These are phyloP conservation scores for Diaporthe sp. DNA, from an alignment of 2,329 filamentous ascomycete species.

Conservation along the genomic window DNA sequence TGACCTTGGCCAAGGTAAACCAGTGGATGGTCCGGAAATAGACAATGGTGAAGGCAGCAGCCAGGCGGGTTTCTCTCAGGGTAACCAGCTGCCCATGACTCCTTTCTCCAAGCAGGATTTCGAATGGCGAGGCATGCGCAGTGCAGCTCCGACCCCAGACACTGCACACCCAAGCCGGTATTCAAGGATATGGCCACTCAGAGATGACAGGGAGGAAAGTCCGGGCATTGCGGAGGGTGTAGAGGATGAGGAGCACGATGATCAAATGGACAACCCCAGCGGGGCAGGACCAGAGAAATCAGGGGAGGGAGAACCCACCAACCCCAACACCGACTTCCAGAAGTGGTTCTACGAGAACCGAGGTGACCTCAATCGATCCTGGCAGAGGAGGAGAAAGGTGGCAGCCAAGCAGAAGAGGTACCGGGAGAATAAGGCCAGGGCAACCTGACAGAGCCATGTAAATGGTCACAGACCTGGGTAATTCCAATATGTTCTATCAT, in stretches of 20 bases:
- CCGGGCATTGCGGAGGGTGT: slow-evolving; percentile 58
- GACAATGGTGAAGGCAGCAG: slow-evolving; percentile 43
- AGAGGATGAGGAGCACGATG: slow-evolving; percentile 50
- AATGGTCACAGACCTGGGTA: background rate
- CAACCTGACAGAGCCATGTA: slow-evolving; percentile 57
- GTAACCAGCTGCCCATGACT: slow-evolving; percentile 74
- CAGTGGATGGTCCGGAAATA: slow-evolving; percentile 52
- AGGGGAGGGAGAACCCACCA: slow-evolving; percentile 44
- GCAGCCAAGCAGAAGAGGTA: slow-evolving; percentile 76
- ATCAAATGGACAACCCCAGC: slow-evolving; percentile 45
- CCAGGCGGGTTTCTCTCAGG: slow-evolving; percentile 35
- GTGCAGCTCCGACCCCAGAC: slow-evolving; percentile 94
- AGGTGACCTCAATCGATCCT: slow-evolving; percentile 73
- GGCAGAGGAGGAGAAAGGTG: slow-evolving; percentile 74
- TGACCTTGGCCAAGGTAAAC: slow-evolving; percentile 51
- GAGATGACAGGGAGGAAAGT: slow-evolving; percentile 57
- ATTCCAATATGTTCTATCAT: slow-evolving; percentile 59
- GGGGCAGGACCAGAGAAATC: slow-evolving; percentile 45
- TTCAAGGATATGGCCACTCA: slow-evolving; percentile 69
- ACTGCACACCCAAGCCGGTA: slow-evolving; percentile 81
- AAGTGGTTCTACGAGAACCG: slow-evolving; percentile 78
- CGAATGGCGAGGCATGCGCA: slow-evolving; percentile 80
- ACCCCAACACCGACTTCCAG: slow-evolving; percentile 63
- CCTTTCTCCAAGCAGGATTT: slow-evolving; percentile 86
- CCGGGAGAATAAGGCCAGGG: slow-evolving; percentile 71